Percentiles rank a stretch among this genome's conserved stretches.
phyloP scores from a whole-genome alignment of 176 grass and related monocot species.

The Aegilops speltoides region DNA sequence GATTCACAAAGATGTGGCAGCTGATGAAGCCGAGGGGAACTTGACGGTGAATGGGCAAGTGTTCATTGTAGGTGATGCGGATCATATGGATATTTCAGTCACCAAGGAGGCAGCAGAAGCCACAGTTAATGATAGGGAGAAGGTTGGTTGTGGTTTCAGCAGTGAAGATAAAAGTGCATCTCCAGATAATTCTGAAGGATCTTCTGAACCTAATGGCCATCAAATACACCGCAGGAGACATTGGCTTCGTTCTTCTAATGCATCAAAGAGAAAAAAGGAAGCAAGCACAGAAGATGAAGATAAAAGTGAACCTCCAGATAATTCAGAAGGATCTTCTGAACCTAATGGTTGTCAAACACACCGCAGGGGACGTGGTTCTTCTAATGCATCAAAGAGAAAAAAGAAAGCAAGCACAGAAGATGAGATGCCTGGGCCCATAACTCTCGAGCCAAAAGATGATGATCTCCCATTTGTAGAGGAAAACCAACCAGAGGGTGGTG shows the following conservation, averaged over 20 bases:
- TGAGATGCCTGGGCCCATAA: not conserved
- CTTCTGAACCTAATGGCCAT: not conserved
- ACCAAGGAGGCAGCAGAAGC: not conserved
- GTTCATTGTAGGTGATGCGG: not conserved
- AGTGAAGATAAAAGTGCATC: constrained; percentile 20
- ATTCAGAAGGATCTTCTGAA: not conserved
- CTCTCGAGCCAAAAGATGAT: constrained; percentile 8
- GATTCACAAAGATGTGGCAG: not conserved
- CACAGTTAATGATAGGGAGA: not conserved
- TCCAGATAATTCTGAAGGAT: not conserved
- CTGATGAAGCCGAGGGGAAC: no score
- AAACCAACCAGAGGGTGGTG: constrained; percentile 53
- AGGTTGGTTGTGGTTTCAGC: not conserved
- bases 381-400: not conserved
- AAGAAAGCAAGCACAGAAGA: not conserved
- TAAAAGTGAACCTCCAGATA: constrained; percentile 18
- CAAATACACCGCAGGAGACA: not conserved
- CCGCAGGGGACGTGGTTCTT: not conserved
- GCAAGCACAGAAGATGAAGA: not conserved
- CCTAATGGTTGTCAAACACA: not conserved
- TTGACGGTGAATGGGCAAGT: not conserved
- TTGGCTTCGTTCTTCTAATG: not conserved
- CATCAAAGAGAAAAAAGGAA: not conserved
- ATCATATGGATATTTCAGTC: not conserved
- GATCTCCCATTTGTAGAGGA: not conserved